Base-by-base conservation (phyloP, 2,329 filamentous ascomycete genomes). In the Paecilomyces variotii region DNA sequence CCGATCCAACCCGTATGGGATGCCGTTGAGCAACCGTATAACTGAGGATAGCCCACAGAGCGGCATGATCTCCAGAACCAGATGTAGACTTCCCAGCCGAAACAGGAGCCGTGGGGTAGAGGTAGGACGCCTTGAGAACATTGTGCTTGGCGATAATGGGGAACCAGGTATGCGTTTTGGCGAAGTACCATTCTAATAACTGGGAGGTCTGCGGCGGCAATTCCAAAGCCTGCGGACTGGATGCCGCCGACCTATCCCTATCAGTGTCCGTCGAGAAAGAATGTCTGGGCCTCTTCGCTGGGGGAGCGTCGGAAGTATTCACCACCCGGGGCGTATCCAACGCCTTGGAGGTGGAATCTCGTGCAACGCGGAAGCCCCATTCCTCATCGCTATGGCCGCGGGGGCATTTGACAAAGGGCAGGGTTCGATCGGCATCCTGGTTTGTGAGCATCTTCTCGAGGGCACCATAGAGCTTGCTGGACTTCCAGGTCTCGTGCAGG, bases 111-210 rank as follows among this genome's bases (percentile, higher is more conserved):
- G 75, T 72, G 53, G 79, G 78, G 64, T 83, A 84, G 5, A 79
- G 75, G 65, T 84, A 85, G n/a, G 80, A 82, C 2, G 79, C 74
- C 58, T 80, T 81, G 14, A 84, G 70, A 7, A 84, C 76, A 58
- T 80, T 79, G 61, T 84, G 80, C 65, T 83, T 84, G 54, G 83
- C 80, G 27, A 80, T 75, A n/a, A 85, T 78, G 0, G 83, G 83
- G 30, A 86, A 77, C 83, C 83, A 86, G 27, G 78, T 78, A 62
- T 85, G 82, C 0, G 81, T 84, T 57, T 80, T 79, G 0, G 81
- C 78, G 61, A 84, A 84, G 63, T 84, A 85, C 10, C 80, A 73
- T 64, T 85, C 82, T 35, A 85, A 70, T 5, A 84, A 70, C 14
- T 75, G 74, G 67, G 82, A 82, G 7, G 80, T 76, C 57, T 81